A percentile compares a stretch with the other conserved stretches of the same genome.
These are phyloP conservation scores for Fomes fomentarius DNA, from an alignment of 1,284 basidiomycete species.

Conservation along the genomic window DNA sequence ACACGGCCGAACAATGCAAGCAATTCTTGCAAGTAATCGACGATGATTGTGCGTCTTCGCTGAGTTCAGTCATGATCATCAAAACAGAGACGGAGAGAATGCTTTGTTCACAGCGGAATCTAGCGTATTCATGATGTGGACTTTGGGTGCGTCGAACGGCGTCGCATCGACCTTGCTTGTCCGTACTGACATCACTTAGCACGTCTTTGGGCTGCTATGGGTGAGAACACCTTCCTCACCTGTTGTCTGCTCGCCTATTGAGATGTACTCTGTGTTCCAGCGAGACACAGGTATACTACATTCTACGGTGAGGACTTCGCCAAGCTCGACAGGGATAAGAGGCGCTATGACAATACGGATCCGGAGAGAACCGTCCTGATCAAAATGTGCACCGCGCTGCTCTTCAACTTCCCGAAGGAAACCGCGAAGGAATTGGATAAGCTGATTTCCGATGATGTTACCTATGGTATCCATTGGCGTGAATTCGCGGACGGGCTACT, in stretches of 20 bases:
- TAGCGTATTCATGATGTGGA: slow-evolving; percentile 24
- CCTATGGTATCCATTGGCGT: slow-evolving; percentile 32
- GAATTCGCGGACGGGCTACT: slow-evolving; percentile 19
- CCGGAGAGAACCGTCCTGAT: background rate
- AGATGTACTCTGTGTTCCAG: slow-evolving; percentile 3
- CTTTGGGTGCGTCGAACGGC: too few species aligned
- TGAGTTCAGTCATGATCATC: too few species aligned
- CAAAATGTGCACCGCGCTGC: slow-evolving; percentile 14
- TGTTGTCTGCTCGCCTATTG: background rate
- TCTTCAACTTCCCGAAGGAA: slow-evolving; percentile 24
- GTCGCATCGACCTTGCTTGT: too few species aligned
- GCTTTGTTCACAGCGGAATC: slow-evolving; percentile 6
- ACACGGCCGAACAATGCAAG: slow-evolving; percentile 27
- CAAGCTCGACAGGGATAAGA: slow-evolving; percentile 28
- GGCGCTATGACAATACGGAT: slow-evolving; percentile 12
- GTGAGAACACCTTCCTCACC: slow-evolving; percentile 20
- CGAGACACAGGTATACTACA: slow-evolving; percentile 27
- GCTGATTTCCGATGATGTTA: slow-evolving; percentile 28
- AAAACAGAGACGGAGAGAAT: background rate
- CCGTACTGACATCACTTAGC: slow-evolving; percentile 18
- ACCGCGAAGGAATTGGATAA: slow-evolving; percentile 20
- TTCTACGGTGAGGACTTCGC: slow-evolving; percentile 34
- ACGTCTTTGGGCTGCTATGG: slow-evolving; percentile 22
- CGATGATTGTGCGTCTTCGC: slow-evolving; percentile 20
- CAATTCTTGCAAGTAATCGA: slow-evolving; percentile 27